Percentiles rank a stretch among this genome's conserved stretches.
Conservation (phyloP, 345 rosid genomes). For the Odontarrhena argentea region DNA sequence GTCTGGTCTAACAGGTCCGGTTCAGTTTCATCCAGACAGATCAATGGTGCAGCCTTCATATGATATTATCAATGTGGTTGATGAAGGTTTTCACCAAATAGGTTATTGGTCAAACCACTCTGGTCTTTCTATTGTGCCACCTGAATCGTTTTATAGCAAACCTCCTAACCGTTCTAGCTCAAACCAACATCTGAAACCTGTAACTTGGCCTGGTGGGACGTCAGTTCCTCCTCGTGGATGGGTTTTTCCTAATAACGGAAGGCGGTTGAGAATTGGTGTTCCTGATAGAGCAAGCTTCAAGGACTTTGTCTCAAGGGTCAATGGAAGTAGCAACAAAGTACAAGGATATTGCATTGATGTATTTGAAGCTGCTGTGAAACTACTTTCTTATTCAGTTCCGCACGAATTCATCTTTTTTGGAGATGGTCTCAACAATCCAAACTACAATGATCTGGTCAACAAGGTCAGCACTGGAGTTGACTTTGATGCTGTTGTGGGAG, state of each 20-base stretch:
- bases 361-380: conserved; percentile 66
- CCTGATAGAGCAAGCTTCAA: conserved; percentile 74
- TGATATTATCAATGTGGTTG: conserved; percentile 63
- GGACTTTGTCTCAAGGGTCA: conserved; percentile 52
- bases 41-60: conserved; percentile 65
- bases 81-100: conserved; percentile 46
- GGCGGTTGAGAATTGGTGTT: conserved; percentile 67
- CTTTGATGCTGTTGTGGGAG: conserved; percentile 88
- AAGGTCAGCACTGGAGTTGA: conserved; percentile 62
- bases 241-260: conserved; percentile 85
- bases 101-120: conserved; percentile 97
- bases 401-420: conserved; percentile 70
- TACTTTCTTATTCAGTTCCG: conserved; percentile 82
- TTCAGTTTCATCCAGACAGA: conserved; percentile 63
- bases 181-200: conserved; percentile 61
- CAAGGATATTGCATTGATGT: conserved; percentile 87
- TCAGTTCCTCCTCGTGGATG: conserved; percentile 78
- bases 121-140: conserved; percentile 70
- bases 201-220: conserved; percentile 86
- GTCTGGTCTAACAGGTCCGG: conserved; percentile 77
- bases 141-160: conserved; percentile 67
- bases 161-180: conserved; percentile 74
- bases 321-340: conserved; percentile 53
- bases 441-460: conserved; percentile 62
- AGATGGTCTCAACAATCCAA: conserved; percentile 79